phyloP scores from a whole-genome alignment of 768 basidiomycete species.

The Paxillus rubicundulus region DNA sequence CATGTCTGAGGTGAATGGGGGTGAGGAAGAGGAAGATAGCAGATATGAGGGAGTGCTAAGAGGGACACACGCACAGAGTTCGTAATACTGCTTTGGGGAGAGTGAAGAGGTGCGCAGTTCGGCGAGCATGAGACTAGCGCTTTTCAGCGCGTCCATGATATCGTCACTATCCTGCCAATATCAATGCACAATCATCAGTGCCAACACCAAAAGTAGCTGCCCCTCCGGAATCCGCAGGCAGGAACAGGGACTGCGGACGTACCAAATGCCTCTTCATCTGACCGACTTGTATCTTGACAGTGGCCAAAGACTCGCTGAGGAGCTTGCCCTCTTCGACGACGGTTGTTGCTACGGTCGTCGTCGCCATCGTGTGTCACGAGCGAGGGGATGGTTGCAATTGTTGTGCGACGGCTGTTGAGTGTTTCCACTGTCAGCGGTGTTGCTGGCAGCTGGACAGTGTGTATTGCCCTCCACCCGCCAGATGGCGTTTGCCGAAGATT shows the following conservation, averaged over 20 bases:
- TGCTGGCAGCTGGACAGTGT: background rate
- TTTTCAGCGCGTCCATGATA: slow-evolving; percentile 98
- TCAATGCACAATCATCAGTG: background rate
- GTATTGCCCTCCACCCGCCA: slow-evolving; percentile 6
- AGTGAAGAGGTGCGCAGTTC: slow-evolving; percentile 92
- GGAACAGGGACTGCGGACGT: slow-evolving; percentile 26
- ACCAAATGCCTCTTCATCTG: slow-evolving; percentile 95
- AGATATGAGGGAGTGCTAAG: background rate
- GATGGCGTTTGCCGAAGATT: background rate
- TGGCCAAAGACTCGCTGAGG: slow-evolving; percentile 79
- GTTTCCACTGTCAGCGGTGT: background rate
- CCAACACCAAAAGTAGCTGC: background rate
- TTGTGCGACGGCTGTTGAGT: slow-evolving; percentile 1
- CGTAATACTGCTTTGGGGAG: slow-evolving; percentile 97
- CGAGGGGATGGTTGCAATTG: slow-evolving; percentile 1
- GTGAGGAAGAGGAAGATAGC: background rate
- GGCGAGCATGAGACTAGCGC: slow-evolving; percentile 95
- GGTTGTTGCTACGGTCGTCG: slow-evolving; percentile 29
- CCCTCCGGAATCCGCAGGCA: background rate
- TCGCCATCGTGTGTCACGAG: slow-evolving; percentile 19
- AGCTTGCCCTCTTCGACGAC: slow-evolving; percentile 77
- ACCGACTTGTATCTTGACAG: slow-evolving; percentile 87
- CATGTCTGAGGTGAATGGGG: slow-evolving; percentile 66
- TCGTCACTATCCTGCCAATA: slow-evolving; percentile 79
- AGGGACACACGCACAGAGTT: slow-evolving; percentile 69